phyloP scores from a whole-genome alignment of 2,329 filamentous ascomycete species.

The Neofusicoccum sp. region DNA sequence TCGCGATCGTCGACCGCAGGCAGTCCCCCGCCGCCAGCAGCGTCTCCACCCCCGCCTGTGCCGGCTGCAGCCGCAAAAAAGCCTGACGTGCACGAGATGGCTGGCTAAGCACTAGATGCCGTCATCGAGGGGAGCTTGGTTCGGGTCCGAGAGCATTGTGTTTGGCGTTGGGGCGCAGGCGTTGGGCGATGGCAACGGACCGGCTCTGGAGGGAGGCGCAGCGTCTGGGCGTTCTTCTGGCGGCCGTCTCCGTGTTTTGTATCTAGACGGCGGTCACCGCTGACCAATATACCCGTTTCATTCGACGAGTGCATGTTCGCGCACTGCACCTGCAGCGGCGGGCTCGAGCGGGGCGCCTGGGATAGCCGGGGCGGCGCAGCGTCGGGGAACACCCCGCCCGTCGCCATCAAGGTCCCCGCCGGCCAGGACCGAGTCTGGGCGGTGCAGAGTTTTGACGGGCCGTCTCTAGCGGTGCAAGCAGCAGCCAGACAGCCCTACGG shows the following conservation, averaged over 20 bases:
- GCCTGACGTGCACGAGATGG: conserved; percentile 16
- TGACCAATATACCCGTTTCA: conserved; percentile 7
- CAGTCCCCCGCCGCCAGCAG: conserved; percentile 6
- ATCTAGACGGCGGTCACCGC: background rate
- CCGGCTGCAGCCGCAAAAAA: conserved; percentile 1
- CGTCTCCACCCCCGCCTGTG: conserved; percentile 12
- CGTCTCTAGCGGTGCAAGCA: conserved; percentile 1
- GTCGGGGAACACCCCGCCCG: background rate
- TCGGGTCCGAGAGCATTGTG: background rate
- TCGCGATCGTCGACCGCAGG: conserved; percentile 6
- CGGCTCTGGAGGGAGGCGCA: too few relatives aligned
- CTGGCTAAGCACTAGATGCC: background rate
- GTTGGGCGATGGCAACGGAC: too few relatives aligned
- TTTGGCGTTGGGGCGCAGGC: background rate
- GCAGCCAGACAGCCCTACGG: conserved; percentile 1
- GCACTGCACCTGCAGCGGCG: conserved; percentile 1
- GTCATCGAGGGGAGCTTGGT: background rate
- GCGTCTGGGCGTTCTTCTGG: background rate
- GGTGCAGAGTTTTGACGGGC: conserved; percentile 2
- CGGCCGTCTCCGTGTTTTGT: background rate
- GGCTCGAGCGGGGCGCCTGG: background rate
- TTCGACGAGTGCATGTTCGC: background rate
- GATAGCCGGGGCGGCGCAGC: too few relatives aligned
- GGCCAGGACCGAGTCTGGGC: too few relatives aligned
- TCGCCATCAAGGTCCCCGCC: background rate